Evolutionary conservation across 805 yeast genomes (phyloP).

Genomic region (Sugiyamaella mastotermitis): DNA sequence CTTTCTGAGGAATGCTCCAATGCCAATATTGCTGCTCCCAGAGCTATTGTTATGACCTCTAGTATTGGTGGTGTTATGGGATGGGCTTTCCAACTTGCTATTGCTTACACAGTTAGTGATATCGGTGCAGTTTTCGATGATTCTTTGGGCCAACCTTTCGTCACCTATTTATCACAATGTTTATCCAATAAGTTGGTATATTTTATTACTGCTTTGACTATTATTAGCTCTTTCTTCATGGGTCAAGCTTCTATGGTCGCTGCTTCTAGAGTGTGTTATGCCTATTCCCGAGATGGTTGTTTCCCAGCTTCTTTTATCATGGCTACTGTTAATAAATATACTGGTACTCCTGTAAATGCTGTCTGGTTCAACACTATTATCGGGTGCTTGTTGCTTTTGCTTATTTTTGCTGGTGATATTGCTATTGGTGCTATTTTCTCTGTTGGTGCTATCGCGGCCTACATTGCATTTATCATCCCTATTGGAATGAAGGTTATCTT

Average conservation of each 20-base stretch:
- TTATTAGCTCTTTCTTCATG: conserved; percentile 43
- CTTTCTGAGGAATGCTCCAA: conserved; percentile 67
- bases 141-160: conserved; percentile 56
- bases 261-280: conserved; percentile 59
- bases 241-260: conserved; percentile 59
- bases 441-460: conserved; percentile 65
- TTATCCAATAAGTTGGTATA: conserved; percentile 37
- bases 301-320: conserved; percentile 51
- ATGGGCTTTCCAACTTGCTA: conserved; percentile 51
- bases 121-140: conserved; percentile 40
- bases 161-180: conserved; percentile 46
- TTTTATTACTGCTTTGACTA: conserved; percentile 40
- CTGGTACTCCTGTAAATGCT: conserved; percentile 61
- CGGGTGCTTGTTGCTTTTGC: conserved; percentile 49
- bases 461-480: conserved; percentile 62
- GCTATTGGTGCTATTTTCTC: conserved; percentile 69
- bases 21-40: conserved; percentile 60
- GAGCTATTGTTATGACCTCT: conserved; percentile 57
- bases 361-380: conserved; percentile 48
- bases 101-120: conserved; percentile 55
- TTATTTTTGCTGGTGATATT: conserved; percentile 57
- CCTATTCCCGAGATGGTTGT: conserved; percentile 63
- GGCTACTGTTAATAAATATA: conserved; percentile 43
- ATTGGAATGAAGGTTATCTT: conserved; percentile 52
- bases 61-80: conserved; percentile 51